Conservation (phyloP, 208 protist genomes). For the Trypanosoma vivax region DNA sequence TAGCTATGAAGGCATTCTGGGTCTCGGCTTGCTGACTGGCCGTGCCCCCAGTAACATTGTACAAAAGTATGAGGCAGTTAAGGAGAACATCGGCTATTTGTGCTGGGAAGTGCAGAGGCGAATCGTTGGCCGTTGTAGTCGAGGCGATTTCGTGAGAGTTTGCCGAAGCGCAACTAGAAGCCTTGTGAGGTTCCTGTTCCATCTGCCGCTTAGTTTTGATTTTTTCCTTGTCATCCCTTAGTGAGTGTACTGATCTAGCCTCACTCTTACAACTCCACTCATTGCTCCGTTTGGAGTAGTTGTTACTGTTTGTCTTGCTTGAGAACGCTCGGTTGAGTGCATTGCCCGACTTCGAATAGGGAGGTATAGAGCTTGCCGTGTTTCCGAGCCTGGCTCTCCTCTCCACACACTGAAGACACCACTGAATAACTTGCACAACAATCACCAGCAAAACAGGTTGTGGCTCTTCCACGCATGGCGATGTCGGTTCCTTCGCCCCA, state of each 20-base stretch:
- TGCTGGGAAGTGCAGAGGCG: background rate
- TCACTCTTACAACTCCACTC: too few relatives aligned
- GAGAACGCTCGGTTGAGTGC: too few relatives aligned
- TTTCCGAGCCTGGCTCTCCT: background rate
- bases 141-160: background rate
- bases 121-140: background rate
- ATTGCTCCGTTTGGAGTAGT: too few relatives aligned
- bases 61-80: constrained; percentile 14
- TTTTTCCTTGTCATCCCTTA: too few relatives aligned
- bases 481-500: background rate
- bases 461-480: background rate
- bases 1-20: constrained; percentile 9
- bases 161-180: background rate
- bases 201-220: too few relatives aligned
- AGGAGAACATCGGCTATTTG: constrained; percentile 3
- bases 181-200: background rate
- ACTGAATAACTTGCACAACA: constrained; percentile 6
- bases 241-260: too few relatives aligned
- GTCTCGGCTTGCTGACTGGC: background rate
- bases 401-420: background rate
- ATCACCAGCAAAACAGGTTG: constrained; percentile 5
- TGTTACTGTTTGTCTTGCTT: too few relatives aligned
- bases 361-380: background rate
- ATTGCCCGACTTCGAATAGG: background rate
- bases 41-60: constrained; percentile 15